Conservation (phyloP, 75 land plant species). For the Pseudotsuga menziesii region DNA sequence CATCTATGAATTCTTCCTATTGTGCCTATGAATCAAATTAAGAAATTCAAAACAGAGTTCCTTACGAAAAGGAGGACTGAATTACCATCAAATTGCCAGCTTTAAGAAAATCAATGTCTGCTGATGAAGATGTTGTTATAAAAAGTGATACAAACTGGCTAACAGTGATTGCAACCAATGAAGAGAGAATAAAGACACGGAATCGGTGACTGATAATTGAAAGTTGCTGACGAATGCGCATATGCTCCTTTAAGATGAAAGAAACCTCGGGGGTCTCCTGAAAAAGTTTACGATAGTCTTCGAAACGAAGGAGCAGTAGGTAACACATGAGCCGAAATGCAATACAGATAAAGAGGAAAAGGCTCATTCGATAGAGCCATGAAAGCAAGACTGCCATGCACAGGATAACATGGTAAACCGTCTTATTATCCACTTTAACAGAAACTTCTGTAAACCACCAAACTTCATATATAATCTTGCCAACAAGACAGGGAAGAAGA, state of each 20-base stretch:
- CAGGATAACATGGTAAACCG: constrained; percentile 24
- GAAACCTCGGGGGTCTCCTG: constrained; percentile 49
- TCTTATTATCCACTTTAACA: constrained; percentile 29
- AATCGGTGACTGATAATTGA: constrained; percentile 74
- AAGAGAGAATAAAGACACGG: constrained; percentile 50
- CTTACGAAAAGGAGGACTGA: not conserved
- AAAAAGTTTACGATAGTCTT: constrained; percentile 65
- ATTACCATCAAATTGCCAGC: constrained; percentile 76
- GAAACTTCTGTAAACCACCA: constrained; percentile 78
- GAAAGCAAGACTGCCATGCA: constrained; percentile 46
- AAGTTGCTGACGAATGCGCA: constrained; percentile 56
- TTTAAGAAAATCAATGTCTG: constrained; percentile 42
- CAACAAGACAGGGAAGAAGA: constrained; percentile 55
- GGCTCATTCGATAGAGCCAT: constrained; percentile 70
- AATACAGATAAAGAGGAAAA: constrained; percentile 65
- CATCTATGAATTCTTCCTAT: not conserved
- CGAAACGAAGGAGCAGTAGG: constrained; percentile 61
- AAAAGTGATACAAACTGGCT: constrained; percentile 65
- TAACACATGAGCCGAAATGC: constrained; percentile 72
- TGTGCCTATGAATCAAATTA: not conserved
- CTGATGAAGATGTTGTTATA: constrained; percentile 26
- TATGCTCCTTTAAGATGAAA: constrained; percentile 50
- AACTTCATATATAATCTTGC: constrained; percentile 44
- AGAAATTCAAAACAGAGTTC: not conserved
- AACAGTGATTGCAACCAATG: constrained; percentile 56